A percentile compares a stretch with the other conserved stretches of the same genome.
These are phyloP conservation scores for Boletus insuetus DNA, from an alignment of 768 basidiomycete species.

Conservation along the genomic window DNA sequence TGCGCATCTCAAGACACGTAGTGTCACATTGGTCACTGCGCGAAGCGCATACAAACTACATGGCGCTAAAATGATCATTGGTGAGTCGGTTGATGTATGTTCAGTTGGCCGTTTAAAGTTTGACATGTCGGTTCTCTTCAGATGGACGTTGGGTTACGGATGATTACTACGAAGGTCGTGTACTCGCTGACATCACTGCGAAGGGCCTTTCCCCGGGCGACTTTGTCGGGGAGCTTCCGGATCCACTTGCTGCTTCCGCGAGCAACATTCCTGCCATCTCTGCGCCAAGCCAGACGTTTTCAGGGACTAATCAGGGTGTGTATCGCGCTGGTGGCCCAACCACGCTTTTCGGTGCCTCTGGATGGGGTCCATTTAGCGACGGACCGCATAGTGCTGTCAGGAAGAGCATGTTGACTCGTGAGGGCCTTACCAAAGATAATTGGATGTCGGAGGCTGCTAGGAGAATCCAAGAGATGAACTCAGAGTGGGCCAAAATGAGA, in stretches of 20 bases:
- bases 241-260: conserved; percentile 55
- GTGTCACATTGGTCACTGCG: conserved; percentile 90
- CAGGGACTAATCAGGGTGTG: conserved; percentile 58
- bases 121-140: conserved; percentile 29
- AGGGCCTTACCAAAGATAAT: conserved; percentile 83
- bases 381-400: conserved; percentile 83
- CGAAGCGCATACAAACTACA: conserved; percentile 93
- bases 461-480: conserved; percentile 59
- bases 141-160: conserved; percentile 92
- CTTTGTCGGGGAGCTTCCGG: conserved; percentile 77
- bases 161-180: conserved; percentile 93
- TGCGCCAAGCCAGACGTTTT: conserved; percentile 29
- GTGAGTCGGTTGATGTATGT: conserved; percentile 41
- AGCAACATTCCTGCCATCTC: conserved; percentile 40
- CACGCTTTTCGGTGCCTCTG: conserved; percentile 82
- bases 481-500: conserved; percentile 61
- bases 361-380: conserved; percentile 86
- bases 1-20: conserved; percentile 83
- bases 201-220: conserved; percentile 82
- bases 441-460: conserved; percentile 87
- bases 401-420: conserved; percentile 73
- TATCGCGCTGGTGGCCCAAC: conserved; percentile 93
- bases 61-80: conserved; percentile 85
- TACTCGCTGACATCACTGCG: conserved; percentile 70
- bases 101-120: neutral